Percentiles rank a stretch among this genome's conserved stretches.
Evolutionary conservation across 2,329 filamentous ascomycete genomes (phyloP).

Genomic region (Emmonsia crescens): DNA sequence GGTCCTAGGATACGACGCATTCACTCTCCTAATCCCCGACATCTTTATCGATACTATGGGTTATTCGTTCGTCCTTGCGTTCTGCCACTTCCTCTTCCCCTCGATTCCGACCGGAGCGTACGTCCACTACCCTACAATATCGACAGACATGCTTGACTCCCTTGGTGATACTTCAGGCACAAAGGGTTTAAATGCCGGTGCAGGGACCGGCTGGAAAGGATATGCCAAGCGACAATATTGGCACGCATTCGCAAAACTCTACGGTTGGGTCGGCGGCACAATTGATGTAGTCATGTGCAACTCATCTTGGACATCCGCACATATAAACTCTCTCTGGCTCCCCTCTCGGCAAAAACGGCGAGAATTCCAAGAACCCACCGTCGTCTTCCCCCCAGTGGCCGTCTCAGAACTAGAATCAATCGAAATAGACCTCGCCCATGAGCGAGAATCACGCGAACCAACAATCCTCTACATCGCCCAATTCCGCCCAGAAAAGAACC

Average conservation of each 20-base stretch:
- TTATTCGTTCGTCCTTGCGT: constrained; percentile 79
- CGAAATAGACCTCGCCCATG: constrained; percentile 49
- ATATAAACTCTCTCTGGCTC: constrained; percentile 74
- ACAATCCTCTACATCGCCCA: constrained; percentile 88
- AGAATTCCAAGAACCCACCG: constrained; percentile 40
- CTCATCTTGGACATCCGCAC: constrained; percentile 81
- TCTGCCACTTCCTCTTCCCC: constrained; percentile 73
- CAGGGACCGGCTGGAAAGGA: constrained; percentile 62
- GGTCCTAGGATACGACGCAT: constrained; percentile 80
- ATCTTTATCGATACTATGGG: constrained; percentile 98
- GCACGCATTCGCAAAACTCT: constrained; percentile 70
- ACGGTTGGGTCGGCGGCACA: constrained; percentile 69
- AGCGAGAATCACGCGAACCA: constrained; percentile 61
- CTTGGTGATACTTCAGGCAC: constrained; percentile 55
- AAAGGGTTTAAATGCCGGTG: constrained; percentile 72
- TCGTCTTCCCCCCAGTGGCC: constrained; percentile 86
- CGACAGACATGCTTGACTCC: constrained; percentile 88
- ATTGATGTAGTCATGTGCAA: constrained; percentile 97
- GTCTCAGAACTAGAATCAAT: constrained; percentile 74
- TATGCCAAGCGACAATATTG: constrained; percentile 70
- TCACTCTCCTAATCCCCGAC: constrained; percentile 83
- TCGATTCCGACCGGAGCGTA: constrained; percentile 78
- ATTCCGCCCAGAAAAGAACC: constrained; percentile 96
- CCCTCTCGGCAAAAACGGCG: constrained; percentile 34
- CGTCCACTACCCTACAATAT: constrained; percentile 96